Base-by-base conservation (phyloP, 2,329 filamentous ascomycete genomes). In the Venturiaceae sp. region DNA sequence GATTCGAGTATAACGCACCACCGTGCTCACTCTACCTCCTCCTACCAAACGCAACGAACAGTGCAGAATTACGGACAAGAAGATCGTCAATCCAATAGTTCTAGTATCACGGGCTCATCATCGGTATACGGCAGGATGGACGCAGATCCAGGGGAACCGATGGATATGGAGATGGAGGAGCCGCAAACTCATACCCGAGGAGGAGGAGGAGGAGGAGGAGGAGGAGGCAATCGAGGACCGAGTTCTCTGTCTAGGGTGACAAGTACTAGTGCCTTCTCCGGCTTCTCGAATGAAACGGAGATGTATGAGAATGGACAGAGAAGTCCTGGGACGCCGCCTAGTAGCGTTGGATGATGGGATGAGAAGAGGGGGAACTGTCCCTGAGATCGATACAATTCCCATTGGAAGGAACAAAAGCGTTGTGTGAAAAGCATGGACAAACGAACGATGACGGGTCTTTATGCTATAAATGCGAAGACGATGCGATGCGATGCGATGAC, bases 271-370 rank as follows among this genome's bases (percentile, higher is more conserved):
- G 58, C 55, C 9, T 60, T 60, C 23, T 58, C 52, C 26, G 58
- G 58, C 11, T 60, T 60, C 21, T 60, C 58, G 5, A 60, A 52
- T 32, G 58, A 60, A 11, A 41, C 58, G 26, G 58, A 60, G n/a
- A 26, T 60, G 39, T 57, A 26, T 23, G 57, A 37, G 26, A 44
- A 32, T 52, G 55, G 55, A 9, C 52, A 44, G n/a, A 58, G 34
- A n/a, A 34, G 30, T 32, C 37, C 44, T n/a, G 37, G 52, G 19
- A 58, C 57, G 9, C 57, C 57, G 3, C 57, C 57, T n/a, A 36
- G 30, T 37, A 58, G 57, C 33, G 57, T 58, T 30, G 57, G 57
- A 9, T 56, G 53, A 56, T n/a, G n/a, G n/a, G n/a, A n/a, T n/a
- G n/a, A n/a, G n/a, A n/a, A n/a, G n/a, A n/a, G n/a, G n/a, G n/a